phyloP scores from a whole-genome alignment of 192 early-diverging fungal species.

The Podochytrium sp. region DNA sequence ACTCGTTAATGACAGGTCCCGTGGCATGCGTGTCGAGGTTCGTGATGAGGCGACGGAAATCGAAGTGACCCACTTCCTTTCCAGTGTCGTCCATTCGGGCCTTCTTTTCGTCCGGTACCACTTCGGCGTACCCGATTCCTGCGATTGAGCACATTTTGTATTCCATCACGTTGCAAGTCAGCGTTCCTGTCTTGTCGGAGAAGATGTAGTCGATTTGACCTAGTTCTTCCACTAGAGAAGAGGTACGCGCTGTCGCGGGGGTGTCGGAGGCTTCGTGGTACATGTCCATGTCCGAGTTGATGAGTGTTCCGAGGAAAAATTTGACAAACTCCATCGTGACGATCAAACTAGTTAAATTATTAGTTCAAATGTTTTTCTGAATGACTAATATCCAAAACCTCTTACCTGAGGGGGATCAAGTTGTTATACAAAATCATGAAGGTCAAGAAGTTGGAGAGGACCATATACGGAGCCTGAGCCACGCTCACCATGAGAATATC shows the following conservation, averaged over 20 bases:
- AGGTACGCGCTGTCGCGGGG: conserved; percentile 88
- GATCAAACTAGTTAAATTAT: conserved; percentile 68
- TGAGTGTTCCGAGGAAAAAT: conserved; percentile 84
- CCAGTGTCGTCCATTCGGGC: conserved; percentile 68
- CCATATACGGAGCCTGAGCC: conserved; percentile 45
- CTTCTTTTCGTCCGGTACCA: conserved; percentile 88
- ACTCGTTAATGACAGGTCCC: conserved; percentile 79
- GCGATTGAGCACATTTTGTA: conserved; percentile 80
- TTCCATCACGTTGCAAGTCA: conserved; percentile 66
- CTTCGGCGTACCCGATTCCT: conserved; percentile 87
- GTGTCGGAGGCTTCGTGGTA: conserved; percentile 94
- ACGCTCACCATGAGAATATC: conserved; percentile 41
- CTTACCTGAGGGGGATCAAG: conserved; percentile 91
- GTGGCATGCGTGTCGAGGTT: conserved; percentile 58
- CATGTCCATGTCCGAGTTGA: conserved; percentile 94
- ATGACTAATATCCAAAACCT: conserved; percentile 1
- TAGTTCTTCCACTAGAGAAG: conserved; percentile 93
- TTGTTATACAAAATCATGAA: conserved; percentile 99
- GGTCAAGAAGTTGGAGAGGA: conserved; percentile 91
- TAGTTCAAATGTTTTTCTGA: not conserved
- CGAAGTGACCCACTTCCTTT: conserved; percentile 61
- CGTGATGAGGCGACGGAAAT: conserved; percentile 44
- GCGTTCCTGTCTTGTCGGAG: conserved; percentile 85
- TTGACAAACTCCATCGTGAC: conserved; percentile 99
- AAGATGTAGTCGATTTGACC: conserved; percentile 98